These are phyloP conservation scores for Silene noctiflora DNA, from an alignment of 179 eudicot genomes.

Conservation along the genomic window DNA sequence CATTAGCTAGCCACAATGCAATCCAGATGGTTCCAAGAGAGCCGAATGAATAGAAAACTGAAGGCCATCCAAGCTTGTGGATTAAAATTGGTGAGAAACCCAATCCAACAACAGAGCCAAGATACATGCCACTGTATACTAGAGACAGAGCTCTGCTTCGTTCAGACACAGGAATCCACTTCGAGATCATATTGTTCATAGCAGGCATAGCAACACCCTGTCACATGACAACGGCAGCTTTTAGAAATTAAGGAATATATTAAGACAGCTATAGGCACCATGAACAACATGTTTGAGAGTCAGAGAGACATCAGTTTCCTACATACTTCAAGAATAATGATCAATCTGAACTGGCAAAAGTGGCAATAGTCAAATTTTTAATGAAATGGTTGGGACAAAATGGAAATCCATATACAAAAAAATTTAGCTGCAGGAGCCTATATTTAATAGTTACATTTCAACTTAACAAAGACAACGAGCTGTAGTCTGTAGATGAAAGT, in stretches of 20 bases:
- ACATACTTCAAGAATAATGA: neutral
- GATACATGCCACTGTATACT: conserved; percentile 98
- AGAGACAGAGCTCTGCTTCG: conserved; percentile 94
- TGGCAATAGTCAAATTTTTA: neutral
- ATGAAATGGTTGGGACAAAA: neutral
- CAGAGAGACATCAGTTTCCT: neutral
- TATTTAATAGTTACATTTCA: too few relatives aligned
- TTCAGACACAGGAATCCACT: conserved; percentile 96
- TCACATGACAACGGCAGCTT: conserved; percentile 4
- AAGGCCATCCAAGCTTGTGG: conserved; percentile 88
- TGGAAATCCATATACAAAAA: conserved; percentile 9
- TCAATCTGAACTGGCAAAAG: neutral
- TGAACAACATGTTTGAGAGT: neutral
- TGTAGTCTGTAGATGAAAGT: too few relatives aligned
- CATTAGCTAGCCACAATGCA: conserved; percentile 77
- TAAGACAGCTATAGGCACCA: conserved; percentile 8
- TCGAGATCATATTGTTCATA: conserved; percentile 86
- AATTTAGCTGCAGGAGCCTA: neutral
- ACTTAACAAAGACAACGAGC: too few relatives aligned
- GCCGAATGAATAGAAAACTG: conserved; percentile 89
- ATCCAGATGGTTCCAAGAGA: conserved; percentile 92
- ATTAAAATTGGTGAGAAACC: conserved; percentile 84
- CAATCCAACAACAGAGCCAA: conserved; percentile 91
- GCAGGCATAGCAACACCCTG: conserved; percentile 99
- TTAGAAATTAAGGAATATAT: conserved; percentile 9